Evolutionary conservation across 2,329 filamentous ascomycete genomes (phyloP).

Genomic region (Colletotrichum cereale): DNA sequence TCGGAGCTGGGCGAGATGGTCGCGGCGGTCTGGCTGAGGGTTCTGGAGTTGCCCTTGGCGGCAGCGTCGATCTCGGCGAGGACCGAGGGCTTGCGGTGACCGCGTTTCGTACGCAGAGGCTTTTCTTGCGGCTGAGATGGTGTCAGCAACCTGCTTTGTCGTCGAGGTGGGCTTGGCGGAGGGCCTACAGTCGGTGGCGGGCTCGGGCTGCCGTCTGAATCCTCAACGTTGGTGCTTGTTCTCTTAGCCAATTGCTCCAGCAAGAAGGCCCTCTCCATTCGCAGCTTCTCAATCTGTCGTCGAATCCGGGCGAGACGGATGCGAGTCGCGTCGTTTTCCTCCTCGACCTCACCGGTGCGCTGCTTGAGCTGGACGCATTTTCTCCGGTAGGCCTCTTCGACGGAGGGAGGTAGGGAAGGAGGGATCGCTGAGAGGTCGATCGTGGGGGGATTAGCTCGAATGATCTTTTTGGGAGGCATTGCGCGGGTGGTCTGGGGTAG

Average conservation of each 20-base stretch:
- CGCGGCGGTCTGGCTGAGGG: constrained; percentile 61
- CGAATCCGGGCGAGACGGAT: constrained; percentile 83
- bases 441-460: constrained; percentile 52
- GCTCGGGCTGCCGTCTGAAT: constrained; percentile 83
- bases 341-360: constrained; percentile 90
- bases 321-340: constrained; percentile 87
- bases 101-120: constrained; percentile 79
- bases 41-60: constrained; percentile 54
- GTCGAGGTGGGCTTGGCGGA: constrained; percentile 40
- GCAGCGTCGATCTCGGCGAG: constrained; percentile 57
- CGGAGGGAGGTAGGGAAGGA: constrained; percentile 82
- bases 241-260: constrained; percentile 80
- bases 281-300: constrained; percentile 90
- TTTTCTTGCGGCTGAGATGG: constrained; percentile 78
- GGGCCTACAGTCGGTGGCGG: constrained; percentile 80
- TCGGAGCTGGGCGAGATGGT: constrained; percentile 64
- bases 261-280: constrained; percentile 84
- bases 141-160: constrained; percentile 41
- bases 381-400: constrained; percentile 94
- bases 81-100: constrained; percentile 72
- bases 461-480: constrained; percentile 54
- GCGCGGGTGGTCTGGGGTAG: constrained; percentile 16
- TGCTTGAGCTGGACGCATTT: constrained; percentile 97
- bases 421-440: constrained; percentile 61
- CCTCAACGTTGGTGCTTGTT: constrained; percentile 80